Percentiles rank a stretch among this genome's conserved stretches.
These are phyloP conservation scores for Lunasporangiospora selenospora DNA, from an alignment of 192 early-diverging fungal genomes.

Conservation along the genomic window DNA sequence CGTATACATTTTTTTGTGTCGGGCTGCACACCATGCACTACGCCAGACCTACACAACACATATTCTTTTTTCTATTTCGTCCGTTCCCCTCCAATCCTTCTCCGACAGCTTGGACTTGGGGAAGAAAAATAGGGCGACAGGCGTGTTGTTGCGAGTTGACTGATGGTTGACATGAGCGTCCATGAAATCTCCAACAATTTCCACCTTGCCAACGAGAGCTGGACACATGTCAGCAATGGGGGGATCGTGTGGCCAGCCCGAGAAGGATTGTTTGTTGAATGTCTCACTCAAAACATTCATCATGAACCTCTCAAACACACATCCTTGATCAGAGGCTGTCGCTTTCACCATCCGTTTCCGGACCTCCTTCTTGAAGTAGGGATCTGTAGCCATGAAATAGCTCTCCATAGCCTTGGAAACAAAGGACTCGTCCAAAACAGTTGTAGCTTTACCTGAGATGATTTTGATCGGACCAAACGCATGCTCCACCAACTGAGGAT, in stretches of 20 bases:
- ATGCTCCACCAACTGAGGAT: slow-evolving; percentile 5
- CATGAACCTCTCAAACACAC: slow-evolving; percentile 12
- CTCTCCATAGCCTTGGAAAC: slow-evolving; percentile 10
- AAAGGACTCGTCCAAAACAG: slow-evolving; percentile 13
- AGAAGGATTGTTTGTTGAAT: slow-evolving; percentile 2
- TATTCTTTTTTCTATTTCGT: too few relatives aligned
- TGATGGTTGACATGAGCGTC: slow-evolving; percentile 6
- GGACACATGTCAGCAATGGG: slow-evolving; percentile 1
- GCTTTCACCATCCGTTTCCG: too few relatives aligned
- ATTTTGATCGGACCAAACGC: slow-evolving; percentile 15
- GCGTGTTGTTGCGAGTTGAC: not conserved
- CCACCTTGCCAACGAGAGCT: too few relatives aligned
- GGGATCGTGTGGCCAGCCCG: slow-evolving; percentile 4
- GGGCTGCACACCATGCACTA: too few relatives aligned
- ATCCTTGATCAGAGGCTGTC: too few relatives aligned
- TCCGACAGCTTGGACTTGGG: slow-evolving; percentile 9
- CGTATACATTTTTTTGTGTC: too few relatives aligned
- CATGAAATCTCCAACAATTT: too few relatives aligned
- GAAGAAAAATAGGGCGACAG: slow-evolving; percentile 17
- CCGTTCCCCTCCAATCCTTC: too few relatives aligned
- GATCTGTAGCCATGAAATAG: slow-evolving; percentile 9
- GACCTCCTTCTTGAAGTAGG: slow-evolving; percentile 15
- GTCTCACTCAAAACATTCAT: slow-evolving; percentile 6
- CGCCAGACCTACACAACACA: too few relatives aligned
- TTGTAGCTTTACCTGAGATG: not conserved